Evolutionary conservation across 176 grass and related monocot species (phyloP).

Genomic region (Pontederia crassipes): DNA sequence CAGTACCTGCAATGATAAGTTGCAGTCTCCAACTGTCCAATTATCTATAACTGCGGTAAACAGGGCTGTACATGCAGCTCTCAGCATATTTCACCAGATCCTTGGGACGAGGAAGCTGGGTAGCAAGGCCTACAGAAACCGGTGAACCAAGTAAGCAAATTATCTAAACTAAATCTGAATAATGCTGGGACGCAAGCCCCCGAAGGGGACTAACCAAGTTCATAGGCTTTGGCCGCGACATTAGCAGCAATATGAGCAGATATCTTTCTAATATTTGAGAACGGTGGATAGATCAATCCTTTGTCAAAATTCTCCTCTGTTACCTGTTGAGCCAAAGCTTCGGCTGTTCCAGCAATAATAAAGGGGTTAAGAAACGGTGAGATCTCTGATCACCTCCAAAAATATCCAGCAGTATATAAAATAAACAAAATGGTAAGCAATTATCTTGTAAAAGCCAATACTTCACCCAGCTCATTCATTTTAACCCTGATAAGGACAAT

Average conservation of each 20-base stretch:
- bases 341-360: constrained; percentile 33
- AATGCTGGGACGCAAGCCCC: not conserved
- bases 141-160: not conserved
- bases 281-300: constrained; percentile 71
- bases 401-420: not conserved
- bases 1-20: no score
- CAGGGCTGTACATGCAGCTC: constrained; percentile 79
- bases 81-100: constrained; percentile 67
- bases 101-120: constrained; percentile 40
- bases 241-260: constrained; percentile 74
- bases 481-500: no score
- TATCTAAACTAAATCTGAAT: no score
- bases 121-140: constrained; percentile 41
- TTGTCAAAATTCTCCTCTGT: constrained; percentile 53
- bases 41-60: constrained; percentile 66
- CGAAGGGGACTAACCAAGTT: constrained; percentile 41
- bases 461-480: no score
- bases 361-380: not conserved
- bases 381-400: not conserved
- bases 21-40: not conserved
- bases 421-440: not conserved
- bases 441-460: no score
- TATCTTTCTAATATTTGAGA: constrained; percentile 83
- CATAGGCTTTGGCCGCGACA: constrained; percentile 79
- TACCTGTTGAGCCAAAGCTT: constrained; percentile 76